Conservation (phyloP, 2,329 filamentous ascomycete genomes). For the Colletotrichum aenigma region DNA sequence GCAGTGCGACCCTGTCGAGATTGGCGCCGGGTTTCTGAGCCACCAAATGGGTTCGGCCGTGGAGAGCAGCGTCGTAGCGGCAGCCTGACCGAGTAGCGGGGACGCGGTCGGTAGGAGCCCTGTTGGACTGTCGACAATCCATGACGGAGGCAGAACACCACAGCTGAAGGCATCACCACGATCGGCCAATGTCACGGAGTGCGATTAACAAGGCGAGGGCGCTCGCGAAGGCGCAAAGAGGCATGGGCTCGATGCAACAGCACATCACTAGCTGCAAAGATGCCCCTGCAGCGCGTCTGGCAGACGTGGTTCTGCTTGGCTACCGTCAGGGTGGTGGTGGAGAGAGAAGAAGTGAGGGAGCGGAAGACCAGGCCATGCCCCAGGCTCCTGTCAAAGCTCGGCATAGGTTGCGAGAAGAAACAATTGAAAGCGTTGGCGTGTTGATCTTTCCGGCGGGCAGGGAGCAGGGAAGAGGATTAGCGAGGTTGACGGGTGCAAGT, state of each 20-base stretch:
- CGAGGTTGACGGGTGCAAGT: background rate
- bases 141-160: background rate
- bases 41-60: background rate
- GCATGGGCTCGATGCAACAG: background rate
- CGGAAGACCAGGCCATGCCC: background rate
- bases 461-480: background rate
- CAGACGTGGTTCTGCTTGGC: background rate
- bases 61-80: background rate
- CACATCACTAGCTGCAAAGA: background rate
- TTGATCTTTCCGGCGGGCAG: background rate
- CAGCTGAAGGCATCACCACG: background rate
- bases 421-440: constrained; percentile 8
- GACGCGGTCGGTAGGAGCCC: background rate
- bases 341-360: background rate
- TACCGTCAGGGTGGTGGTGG: background rate
- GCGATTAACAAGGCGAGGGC: background rate
- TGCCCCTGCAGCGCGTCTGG: background rate
- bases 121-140: background rate
- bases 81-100: background rate
- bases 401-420: background rate
- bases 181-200: background rate
- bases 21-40: background rate
- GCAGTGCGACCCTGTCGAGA: background rate
- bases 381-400: background rate
- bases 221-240: background rate